Conservation (phyloP, 345 rosid genomes). For the Crucihimalaya himalaica region DNA sequence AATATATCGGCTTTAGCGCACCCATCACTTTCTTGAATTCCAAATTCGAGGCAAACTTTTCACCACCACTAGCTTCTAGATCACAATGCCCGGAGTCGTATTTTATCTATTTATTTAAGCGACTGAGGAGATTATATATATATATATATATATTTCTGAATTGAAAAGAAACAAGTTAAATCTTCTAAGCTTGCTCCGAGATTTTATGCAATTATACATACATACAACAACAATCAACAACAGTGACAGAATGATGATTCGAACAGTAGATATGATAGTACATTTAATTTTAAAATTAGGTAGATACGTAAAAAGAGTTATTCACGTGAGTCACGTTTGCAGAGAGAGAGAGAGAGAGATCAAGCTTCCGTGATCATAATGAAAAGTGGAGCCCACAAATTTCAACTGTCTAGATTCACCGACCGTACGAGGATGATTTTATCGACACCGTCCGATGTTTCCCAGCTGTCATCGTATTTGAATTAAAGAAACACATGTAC, state of each 20-base stretch:
- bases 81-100: neutral
- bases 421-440: constrained; percentile 40
- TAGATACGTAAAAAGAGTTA: neutral
- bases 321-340: constrained; percentile 43
- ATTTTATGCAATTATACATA: neutral
- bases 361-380: constrained; percentile 29
- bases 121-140: neutral
- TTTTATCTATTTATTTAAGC: no score
- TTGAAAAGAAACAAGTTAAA: neutral
- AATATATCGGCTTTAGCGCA: neutral
- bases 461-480: constrained; percentile 31
- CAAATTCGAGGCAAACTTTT: constrained; percentile 23
- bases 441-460: constrained; percentile 52
- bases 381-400: constrained; percentile 24
- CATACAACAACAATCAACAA: neutral
- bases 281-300: neutral
- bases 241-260: neutral
- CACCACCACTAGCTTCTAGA: constrained; percentile 22
- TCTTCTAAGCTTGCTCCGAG: neutral
- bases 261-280: constrained; percentile 4
- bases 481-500: neutral
- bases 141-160: no score
- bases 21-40: constrained; percentile 24
- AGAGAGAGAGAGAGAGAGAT: constrained; percentile 13
- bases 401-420: constrained; percentile 38